These are phyloP conservation scores for Geranium incanum DNA, from an alignment of 441 rosid species.

Conservation along the genomic window DNA sequence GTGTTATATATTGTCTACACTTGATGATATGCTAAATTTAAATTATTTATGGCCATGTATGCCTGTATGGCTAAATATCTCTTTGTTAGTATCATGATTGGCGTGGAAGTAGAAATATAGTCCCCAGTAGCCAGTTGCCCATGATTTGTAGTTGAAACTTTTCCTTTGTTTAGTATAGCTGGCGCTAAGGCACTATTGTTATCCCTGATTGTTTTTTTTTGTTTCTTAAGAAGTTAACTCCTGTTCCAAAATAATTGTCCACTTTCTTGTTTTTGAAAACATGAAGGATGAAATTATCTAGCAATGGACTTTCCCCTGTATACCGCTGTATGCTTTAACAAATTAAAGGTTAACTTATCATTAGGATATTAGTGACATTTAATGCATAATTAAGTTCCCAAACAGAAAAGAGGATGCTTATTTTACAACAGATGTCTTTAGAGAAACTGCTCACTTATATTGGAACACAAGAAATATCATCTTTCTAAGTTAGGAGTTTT, in stretches of 20 bases:
- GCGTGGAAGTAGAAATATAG: background rate
- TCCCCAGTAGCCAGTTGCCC: background rate
- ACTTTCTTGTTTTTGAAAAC: background rate
- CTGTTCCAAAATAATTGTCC: background rate
- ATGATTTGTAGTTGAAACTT: background rate
- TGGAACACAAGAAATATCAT: too few species aligned
- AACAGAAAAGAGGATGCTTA: too few species aligned
- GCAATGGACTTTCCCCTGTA: too few species aligned
- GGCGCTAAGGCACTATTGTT: background rate
- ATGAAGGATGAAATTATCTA: too few species aligned
- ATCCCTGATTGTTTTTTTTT: too few species aligned
- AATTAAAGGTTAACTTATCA: background rate
- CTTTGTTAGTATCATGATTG: background rate
- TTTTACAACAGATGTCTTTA: too few species aligned
- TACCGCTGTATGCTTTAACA: too few species aligned
- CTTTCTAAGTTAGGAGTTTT: too few species aligned
- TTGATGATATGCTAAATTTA: background rate
- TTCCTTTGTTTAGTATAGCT: background rate
- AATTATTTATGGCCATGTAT: background rate
- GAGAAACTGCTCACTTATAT: too few species aligned
- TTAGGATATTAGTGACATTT: too few species aligned
- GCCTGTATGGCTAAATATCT: background rate
- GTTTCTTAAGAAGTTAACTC: too few species aligned
- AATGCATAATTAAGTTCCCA: too few species aligned
- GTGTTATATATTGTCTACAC: background rate